Base-by-base conservation (phyloP, 2,329 filamentous ascomycete genomes). In the Dactylellina haptotyla region DNA sequence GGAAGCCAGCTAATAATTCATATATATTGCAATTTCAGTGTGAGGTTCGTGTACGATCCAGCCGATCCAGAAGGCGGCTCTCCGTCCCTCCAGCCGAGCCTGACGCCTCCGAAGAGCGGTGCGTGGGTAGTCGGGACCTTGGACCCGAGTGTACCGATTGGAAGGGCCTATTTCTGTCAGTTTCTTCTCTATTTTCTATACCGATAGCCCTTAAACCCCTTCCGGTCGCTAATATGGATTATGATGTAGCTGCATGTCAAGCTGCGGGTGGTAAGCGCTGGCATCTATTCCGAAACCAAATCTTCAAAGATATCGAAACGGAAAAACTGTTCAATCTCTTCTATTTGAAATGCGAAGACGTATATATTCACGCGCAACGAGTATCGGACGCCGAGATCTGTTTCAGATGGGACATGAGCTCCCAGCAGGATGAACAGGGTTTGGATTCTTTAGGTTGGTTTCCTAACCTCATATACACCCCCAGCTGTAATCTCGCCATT, bases 391-490 rank as follows among this genome's bases (percentile, higher is more conserved):
- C 51, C 4, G 25, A 56, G 20, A 73, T 73, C 20, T 73, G 61
- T n/a, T 73, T 62, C 28, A 45, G 61, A 2, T 73, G 69, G 69
- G 61, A 73, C 56, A 37, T 57, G 12, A 46, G 6, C 26, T 34
- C 8, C 4, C 61, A 73, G 26, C 41, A 50, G 30, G 54, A 46
- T 26, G 45, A 53, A n/a, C 26, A 28, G 25, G 20, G 4, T 1
- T 28, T 64, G 39, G 4, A 50, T 3, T 30, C 32, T 16, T 4
- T 65, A 3, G 67, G 67, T 72, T 51, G 2, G 50, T 43, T 25
- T 32, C n/a, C n/a, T n/a, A n/a, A n/a, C n/a, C n/a, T n/a, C n/a
- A n/a, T n/a, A n/a, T n/a, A n/a, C n/a, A n/a, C n/a, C n/a, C n/a
- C n/a, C n/a, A n/a, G n/a, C n/a, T n/a, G n/a, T n/a, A n/a, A n/a